phyloP scores from a whole-genome alignment of 2,329 filamentous ascomycete genomes.

The Penicillium sp. region DNA sequence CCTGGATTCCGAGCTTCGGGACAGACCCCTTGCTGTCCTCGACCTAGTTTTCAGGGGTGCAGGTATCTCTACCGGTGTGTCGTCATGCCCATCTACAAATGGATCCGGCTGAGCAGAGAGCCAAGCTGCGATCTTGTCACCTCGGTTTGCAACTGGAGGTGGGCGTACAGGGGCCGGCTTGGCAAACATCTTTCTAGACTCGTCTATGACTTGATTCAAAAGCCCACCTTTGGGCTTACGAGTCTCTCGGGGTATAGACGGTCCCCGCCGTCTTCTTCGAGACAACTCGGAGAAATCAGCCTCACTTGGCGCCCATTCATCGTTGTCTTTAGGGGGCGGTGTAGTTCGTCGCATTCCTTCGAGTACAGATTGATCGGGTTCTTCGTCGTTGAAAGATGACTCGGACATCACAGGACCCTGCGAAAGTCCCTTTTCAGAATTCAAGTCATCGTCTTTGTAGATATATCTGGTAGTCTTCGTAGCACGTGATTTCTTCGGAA shows the following conservation, averaged over 20 bases:
- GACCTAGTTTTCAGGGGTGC: slow-evolving; percentile 40
- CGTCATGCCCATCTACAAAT: slow-evolving; percentile 48
- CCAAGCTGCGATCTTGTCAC: slow-evolving; percentile 60
- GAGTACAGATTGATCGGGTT: slow-evolving; percentile 21
- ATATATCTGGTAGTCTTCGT: slow-evolving; percentile 20
- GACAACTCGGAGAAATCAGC: slow-evolving; percentile 38
- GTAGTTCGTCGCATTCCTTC: slow-evolving; percentile 25
- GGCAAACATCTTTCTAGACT: slow-evolving; percentile 44
- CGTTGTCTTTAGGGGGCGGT: slow-evolving; percentile 23
- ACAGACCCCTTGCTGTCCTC: slow-evolving; percentile 29
- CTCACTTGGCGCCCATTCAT: slow-evolving; percentile 36
- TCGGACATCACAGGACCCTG: slow-evolving; percentile 13
- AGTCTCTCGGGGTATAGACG: slow-evolving; percentile 13
- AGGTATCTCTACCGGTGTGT: slow-evolving; percentile 34
- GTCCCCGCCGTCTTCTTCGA: slow-evolving; percentile 29
- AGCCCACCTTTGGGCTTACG: slow-evolving; percentile 38
- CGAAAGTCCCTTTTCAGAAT: slow-evolving; percentile 19
- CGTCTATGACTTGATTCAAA: slow-evolving; percentile 41
- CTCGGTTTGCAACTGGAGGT: slow-evolving; percentile 28
- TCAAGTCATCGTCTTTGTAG: slow-evolving; percentile 15
- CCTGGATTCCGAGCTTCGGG: slow-evolving; percentile 19
- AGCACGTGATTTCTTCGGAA: slow-evolving; percentile 23
- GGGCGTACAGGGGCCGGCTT: slow-evolving; percentile 38
- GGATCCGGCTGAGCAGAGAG: slow-evolving; percentile 55
- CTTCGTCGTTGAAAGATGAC: slow-evolving; percentile 19